Evolutionary conservation across 495 filamentous ascomycete genomes (phyloP), one percentile per base, ranked within the genome.

Genomic region (Alectoria sarmentosa): DNA sequence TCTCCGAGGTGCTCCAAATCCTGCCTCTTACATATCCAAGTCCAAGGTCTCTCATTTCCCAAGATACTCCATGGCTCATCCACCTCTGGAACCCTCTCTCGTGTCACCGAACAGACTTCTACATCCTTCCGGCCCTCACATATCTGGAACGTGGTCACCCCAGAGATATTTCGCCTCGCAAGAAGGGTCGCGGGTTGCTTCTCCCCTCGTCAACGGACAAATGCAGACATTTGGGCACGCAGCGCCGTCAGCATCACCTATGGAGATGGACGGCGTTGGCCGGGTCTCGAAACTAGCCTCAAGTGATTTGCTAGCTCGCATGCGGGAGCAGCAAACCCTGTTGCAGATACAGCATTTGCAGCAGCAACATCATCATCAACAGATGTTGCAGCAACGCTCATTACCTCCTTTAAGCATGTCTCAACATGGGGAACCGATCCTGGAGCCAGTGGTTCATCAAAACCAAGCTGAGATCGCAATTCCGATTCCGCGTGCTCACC

Each of bases 401-500:
- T 60, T 63, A 28, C 55, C 63, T 36, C 81, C 85, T 30, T 84
- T 85, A 67, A 78, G 80, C 60, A 77, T 76, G 28, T 48, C 44
- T 17, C 32, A 32, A 30, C 60, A 42, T 23, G 34, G 30, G 11
- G 56, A 42, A 4, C 41, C 23, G 23, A 30, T 49, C 10, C n/a
- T 60, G 32, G 56, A 54, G n/a, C 13, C 57, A 52, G 36, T 56
- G n/a, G 13, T 36, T 17, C 48, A 32, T 26, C 21, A 37, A 14
- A 54, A 49, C 23, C 75, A 77, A 66, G 72, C 71, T 39, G 80
- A 85, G 49, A 83, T 90, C 70, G 85, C 83, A 57, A 80, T 84
- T 49, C 88, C 87, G 14, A 86, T 82, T 46, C 87, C 88, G 52
- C 82, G 83, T 61, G 82, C 84, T 28, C 86, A 87, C 66, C 77